Evolutionary conservation across 495 filamentous ascomycete species (phyloP).

Genomic region (Hypoxylon fuscum): DNA sequence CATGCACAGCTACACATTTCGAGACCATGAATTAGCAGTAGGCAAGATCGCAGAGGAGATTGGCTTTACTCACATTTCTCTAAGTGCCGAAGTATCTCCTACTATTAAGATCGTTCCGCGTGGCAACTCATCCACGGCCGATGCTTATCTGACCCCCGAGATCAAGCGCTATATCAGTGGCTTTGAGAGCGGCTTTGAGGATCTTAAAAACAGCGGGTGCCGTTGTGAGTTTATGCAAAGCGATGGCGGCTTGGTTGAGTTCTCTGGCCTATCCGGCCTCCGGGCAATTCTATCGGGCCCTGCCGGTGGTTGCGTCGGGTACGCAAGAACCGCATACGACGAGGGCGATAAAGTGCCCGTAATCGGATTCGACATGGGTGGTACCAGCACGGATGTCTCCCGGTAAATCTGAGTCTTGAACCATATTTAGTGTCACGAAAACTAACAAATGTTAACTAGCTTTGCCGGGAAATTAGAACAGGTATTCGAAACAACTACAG

Average conservation of each 20-base stretch:
- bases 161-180: slow-evolving; percentile 94
- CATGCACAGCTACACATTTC: slow-evolving; percentile 85
- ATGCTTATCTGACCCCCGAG: slow-evolving; percentile 94
- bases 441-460: background rate
- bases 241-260: slow-evolving; percentile 81
- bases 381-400: slow-evolving; percentile 94
- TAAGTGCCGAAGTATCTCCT: slow-evolving; percentile 84
- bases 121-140: slow-evolving; percentile 85
- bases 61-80: slow-evolving; percentile 78
- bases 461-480: slow-evolving; percentile 65
- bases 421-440: background rate
- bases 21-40: slow-evolving; percentile 73
- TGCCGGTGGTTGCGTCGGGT: slow-evolving; percentile 88
- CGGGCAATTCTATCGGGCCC: slow-evolving; percentile 82
- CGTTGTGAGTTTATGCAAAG: slow-evolving; percentile 90
- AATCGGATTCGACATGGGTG: slow-evolving; percentile 96
- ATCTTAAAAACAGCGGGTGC: slow-evolving; percentile 50
- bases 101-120: slow-evolving; percentile 93
- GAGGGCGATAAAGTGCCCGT: slow-evolving; percentile 85
- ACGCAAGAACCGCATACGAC: slow-evolving; percentile 93
- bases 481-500: slow-evolving; percentile 96
- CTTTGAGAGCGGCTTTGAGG: slow-evolving; percentile 75
- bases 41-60: slow-evolving; percentile 74
- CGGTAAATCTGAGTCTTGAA: no score
- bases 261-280: slow-evolving; percentile 78